phyloP scores from a whole-genome alignment of 2,329 filamentous ascomycete species.

The Monascus ruber region DNA sequence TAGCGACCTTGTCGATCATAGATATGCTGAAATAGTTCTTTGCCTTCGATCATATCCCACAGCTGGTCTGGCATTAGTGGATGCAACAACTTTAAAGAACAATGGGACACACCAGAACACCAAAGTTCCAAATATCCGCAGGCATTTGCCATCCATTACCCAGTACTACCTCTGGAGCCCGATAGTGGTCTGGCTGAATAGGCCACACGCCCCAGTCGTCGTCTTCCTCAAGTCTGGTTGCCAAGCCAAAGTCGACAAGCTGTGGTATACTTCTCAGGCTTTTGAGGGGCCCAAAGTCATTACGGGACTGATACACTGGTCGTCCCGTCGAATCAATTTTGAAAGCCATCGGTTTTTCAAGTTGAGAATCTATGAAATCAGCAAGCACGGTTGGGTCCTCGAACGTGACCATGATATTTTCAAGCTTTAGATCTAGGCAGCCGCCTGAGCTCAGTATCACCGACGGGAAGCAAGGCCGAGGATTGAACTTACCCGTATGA shows the following conservation, averaged over 20 bases:
- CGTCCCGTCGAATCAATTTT: slow-evolving; percentile 22
- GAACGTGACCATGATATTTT: slow-evolving; percentile 32
- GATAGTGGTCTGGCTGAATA: slow-evolving; percentile 36
- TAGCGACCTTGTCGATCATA: slow-evolving; percentile 24
- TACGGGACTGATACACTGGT: slow-evolving; percentile 23
- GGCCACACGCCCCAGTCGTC: slow-evolving; percentile 31
- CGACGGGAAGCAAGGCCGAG: slow-evolving; percentile 4
- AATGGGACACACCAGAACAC: slow-evolving; percentile 20
- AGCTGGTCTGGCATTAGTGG: slow-evolving; percentile 17
- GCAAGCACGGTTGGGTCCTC: slow-evolving; percentile 20
- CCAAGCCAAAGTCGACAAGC: slow-evolving; percentile 28
- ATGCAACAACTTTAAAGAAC: slow-evolving; percentile 7
- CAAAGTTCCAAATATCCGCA: slow-evolving; percentile 33
- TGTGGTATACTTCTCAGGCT: slow-evolving; percentile 16
- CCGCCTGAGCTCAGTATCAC: slow-evolving; percentile 5
- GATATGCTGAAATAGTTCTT: slow-evolving; percentile 27
- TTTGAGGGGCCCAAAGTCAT: slow-evolving; percentile 21
- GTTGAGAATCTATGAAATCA: slow-evolving; percentile 20
- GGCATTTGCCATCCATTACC: slow-evolving; percentile 27
- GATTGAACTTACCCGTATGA: slow-evolving; percentile 27
- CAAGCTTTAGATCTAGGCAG: slow-evolving; percentile 31
- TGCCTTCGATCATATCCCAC: slow-evolving; percentile 28
- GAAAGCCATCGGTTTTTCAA: slow-evolving; percentile 20
- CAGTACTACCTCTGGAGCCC: slow-evolving; percentile 31
- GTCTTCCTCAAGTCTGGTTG: slow-evolving; percentile 24